Conservation (phyloP, 345 rosid species). For the Salix caprea region DNA sequence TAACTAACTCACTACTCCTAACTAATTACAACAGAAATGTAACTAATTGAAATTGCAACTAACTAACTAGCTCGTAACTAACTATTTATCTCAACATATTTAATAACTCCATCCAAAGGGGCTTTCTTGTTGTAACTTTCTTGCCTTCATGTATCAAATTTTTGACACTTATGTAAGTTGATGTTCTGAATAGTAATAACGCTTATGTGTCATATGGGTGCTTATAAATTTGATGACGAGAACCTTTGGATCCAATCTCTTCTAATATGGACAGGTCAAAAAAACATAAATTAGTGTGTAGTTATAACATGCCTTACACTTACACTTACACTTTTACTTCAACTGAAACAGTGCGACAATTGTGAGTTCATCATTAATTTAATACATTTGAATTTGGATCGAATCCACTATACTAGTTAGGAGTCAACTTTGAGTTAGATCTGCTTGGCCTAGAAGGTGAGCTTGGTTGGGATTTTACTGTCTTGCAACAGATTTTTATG, state of each 20-base stretch:
- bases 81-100: background rate
- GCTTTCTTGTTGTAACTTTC: background rate
- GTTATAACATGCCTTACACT: background rate
- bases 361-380: background rate
- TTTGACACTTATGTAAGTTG: conserved; percentile 30
- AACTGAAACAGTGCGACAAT: background rate
- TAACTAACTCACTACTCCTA: no score
- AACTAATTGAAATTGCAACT: no score
- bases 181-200: conserved; percentile 33
- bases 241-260: background rate
- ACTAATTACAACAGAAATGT: no score
- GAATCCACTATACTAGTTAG: background rate
- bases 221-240: conserved; percentile 7
- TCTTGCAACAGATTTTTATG: background rate
- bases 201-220: conserved; percentile 12
- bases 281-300: background rate
- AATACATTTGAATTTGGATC: background rate
- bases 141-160: background rate
- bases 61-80: no score
- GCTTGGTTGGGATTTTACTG: background rate
- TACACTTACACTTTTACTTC: background rate
- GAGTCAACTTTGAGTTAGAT: background rate
- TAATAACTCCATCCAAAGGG: conserved; percentile 36
- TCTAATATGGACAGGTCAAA: background rate
- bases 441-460: background rate